Base-by-base conservation (phyloP, 2,329 filamentous ascomycete genomes). In the Colletotrichum costaricense region DNA sequence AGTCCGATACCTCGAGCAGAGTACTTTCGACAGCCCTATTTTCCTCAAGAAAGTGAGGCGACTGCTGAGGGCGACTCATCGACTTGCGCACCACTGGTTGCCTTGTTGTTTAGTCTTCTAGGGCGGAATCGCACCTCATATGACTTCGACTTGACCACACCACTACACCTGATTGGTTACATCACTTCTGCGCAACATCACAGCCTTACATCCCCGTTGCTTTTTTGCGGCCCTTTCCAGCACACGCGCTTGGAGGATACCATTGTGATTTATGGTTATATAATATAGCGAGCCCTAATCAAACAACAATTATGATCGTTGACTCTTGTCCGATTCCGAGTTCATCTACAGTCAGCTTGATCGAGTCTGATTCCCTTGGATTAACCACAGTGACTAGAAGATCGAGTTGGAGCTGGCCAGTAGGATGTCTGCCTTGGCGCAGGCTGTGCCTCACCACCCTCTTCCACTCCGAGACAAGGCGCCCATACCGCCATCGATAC, bases 231-330 rank as follows among this genome's bases (percentile, higher is more conserved):
- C 46, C 60, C 54, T n/a, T 38, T n/a, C 63, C 30, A 33, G 42
- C 59, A 33, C 54, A 59, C 22, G 49, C 46, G 28, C 49, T 69
- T 49, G 60, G 67, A 66, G 71, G 67, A 73, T 73, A 73, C 71
- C 71, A 73, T 19, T 55, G n/a, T 72, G 57, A 38, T 73, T 56
- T 46, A 52, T 11, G 46, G 46, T 52, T 35, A 56, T 62, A 64
- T 49, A 60, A 58, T 67, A 63, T 57, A 68, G 63, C 42, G 12
- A 42, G 30, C 19, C 28, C 16, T 62, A 71, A 73, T 73, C 55
- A 62, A 63, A 30, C 57, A 28, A 19, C 49, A 38, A 26, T 42
- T 14, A 35, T 60, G 38, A 54, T 56, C 26, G 35, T 49, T 70
- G 54, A 22, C 7, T n/a, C 12, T 38, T 26, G 5, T 22, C 8